Conservation (phyloP, 2,329 filamentous ascomycete species). For the Tolypocladium guangdongense region DNA sequence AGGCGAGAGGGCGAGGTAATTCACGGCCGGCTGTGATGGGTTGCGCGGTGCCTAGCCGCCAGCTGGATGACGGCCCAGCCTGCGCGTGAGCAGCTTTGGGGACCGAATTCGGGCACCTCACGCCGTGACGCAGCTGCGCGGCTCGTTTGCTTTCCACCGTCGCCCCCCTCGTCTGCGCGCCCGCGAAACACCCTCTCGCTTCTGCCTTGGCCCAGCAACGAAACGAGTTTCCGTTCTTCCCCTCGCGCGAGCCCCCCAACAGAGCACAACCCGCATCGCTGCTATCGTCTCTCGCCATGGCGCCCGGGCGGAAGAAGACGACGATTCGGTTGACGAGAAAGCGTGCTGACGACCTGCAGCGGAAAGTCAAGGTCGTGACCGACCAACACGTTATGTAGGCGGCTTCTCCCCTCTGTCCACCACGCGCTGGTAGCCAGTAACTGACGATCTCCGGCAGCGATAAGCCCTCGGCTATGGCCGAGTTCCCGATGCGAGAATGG, state of each 20-base stretch:
- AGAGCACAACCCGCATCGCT: not conserved
- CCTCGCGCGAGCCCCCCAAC: conserved; percentile 2
- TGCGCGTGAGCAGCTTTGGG: not conserved
- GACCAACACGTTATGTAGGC: conserved; percentile 76
- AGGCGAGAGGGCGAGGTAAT: not conserved
- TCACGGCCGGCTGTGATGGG: not conserved
- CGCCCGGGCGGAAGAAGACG: not conserved
- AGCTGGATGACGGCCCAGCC: not conserved
- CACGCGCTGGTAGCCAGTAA: conserved; percentile 1
- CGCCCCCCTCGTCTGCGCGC: not conserved
- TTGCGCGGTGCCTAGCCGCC: not conserved
- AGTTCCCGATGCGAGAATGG: conserved; percentile 90
- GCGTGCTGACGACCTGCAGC: conserved; percentile 43
- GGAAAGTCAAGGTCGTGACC: conserved; percentile 85
- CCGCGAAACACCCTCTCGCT: not conserved
- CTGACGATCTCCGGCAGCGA: conserved; percentile 37
- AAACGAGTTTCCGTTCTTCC: conserved; percentile 1
- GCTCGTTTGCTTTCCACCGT: not conserved
- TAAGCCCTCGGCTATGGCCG: conserved; percentile 71
- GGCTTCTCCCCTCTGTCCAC: conserved; percentile 16
- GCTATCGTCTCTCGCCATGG: not conserved
- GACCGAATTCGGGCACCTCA: not conserved
- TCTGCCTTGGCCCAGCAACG: not conserved
- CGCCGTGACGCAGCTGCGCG: not conserved
- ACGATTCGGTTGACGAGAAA: not conserved